Percentiles rank a stretch among this genome's conserved stretches.
phyloP scores from a whole-genome alignment of 306 rosid species.

The Glycine latifolia region DNA sequence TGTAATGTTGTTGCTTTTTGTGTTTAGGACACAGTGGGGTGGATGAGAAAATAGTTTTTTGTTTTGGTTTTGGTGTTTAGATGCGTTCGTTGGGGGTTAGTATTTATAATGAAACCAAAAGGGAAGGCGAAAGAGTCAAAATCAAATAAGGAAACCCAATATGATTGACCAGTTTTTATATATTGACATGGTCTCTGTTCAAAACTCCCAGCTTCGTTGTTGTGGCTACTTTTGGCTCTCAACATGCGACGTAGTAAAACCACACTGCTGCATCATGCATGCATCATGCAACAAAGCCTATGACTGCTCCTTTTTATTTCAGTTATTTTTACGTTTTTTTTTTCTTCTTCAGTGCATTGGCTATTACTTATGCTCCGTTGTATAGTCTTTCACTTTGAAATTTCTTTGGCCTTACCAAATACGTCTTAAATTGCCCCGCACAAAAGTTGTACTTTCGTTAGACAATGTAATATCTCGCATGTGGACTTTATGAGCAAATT shows the following conservation, averaged over 20 bases:
- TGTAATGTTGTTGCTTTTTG: neutral
- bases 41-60: neutral
- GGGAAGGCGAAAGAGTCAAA: constrained; percentile 40
- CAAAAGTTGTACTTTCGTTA: constrained; percentile 8
- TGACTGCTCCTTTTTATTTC: neutral
- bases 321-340: neutral
- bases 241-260: constrained; percentile 45
- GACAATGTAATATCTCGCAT: neutral
- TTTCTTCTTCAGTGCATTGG: too few relatives aligned
- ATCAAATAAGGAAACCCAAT: neutral
- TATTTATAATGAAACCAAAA: constrained; percentile 28
- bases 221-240: neutral
- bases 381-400: constrained; percentile 19
- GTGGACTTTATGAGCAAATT: constrained; percentile 2
- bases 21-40: constrained; percentile 2
- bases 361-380: neutral
- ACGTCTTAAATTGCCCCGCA: neutral
- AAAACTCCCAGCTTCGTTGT: constrained; percentile 31
- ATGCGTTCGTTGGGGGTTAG: neutral
- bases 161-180: constrained; percentile 40
- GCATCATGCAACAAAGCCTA: neutral
- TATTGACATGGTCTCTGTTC: constrained; percentile 47
- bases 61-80: neutral
- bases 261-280: constrained; percentile 10
- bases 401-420: neutral